Evolutionary conservation across 129 eudicot species (phyloP), one percentile per base, ranked within the genome.

Genomic region (Ambrosia artemisiifolia): DNA sequence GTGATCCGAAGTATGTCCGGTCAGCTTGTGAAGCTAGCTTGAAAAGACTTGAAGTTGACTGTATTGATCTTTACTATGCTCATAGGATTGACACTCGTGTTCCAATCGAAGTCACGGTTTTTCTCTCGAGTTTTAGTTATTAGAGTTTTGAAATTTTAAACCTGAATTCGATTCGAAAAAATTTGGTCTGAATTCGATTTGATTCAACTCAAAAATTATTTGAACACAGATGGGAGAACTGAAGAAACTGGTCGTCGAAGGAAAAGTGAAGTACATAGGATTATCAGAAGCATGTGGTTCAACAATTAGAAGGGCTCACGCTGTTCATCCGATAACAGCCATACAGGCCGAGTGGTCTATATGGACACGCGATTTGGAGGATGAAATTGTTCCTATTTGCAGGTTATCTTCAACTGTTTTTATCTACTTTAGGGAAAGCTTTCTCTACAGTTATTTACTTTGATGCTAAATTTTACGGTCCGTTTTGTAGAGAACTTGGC

Each of bases 241-340:
- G 7, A 85, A 85, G 83, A 85, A 88, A 71, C 80, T 88, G 59
- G 95, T 88, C 8, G 83, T 84, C 72, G 93, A 87, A 75, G 93
- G 93, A 0, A 87, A 87, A 63, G 77, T 87, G 61, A 87, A 88
- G 75, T 88, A 85, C 63, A 62, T 88, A 6, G 95, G 95, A 57
- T 74, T 88, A 32, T 88, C 95, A 16, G 95, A 88, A 80, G 95
- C 91, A 19, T 84, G 86, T 8, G 81, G 82, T 66, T 82, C 86
- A 49, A 87, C 93, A 36, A 87, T 87, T 47, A 79, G 95, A 81
- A 85, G 95, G 38, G 95, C 95, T 16, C 91, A 85, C 68, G 91
- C 91, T 53, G 85, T 88, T 70, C 95, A 88, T 82, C 95, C 95
- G 14, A 75, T 88, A 48, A 83, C 95, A 19, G 88, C 95, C 1